Evolutionary conservation across 208 protist genomes (phyloP).

Genomic region (Herpetomonas samuelpessoai): DNA sequence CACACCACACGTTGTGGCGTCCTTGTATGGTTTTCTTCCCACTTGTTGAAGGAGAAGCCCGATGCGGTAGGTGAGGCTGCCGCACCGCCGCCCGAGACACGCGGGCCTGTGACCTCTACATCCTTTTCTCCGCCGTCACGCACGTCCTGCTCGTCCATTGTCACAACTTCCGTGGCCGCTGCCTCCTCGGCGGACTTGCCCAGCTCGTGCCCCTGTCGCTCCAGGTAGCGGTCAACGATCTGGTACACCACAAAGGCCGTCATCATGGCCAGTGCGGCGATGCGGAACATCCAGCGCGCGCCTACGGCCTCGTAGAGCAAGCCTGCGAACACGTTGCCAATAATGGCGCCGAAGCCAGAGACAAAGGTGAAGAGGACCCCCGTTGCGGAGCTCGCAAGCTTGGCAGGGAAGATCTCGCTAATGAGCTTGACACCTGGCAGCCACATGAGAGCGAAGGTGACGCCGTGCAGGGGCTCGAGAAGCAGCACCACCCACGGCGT

Average conservation of each 20-base stretch:
- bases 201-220: conserved; percentile 17
- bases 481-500: conserved; percentile 65
- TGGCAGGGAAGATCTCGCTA: conserved; percentile 32
- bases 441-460: conserved; percentile 75
- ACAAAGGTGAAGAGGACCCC: conserved; percentile 49
- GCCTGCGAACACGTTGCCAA: conserved; percentile 56
- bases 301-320: conserved; percentile 46
- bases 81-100: background rate
- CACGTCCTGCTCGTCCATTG: background rate
- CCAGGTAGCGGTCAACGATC: conserved; percentile 27
- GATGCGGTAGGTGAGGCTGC: background rate
- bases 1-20: background rate
- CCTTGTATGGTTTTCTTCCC: background rate
- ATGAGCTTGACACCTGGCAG: conserved; percentile 41
- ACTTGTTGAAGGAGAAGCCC: background rate
- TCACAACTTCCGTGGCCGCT: background rate
- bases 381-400: conserved; percentile 47
- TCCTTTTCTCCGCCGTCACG: background rate
- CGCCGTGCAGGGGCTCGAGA: conserved; percentile 68
- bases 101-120: background rate
- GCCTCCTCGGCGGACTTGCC: conserved; percentile 12
- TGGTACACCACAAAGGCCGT: conserved; percentile 27
- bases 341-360: conserved; percentile 47
- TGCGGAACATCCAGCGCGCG: conserved; percentile 45
- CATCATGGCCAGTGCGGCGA: conserved; percentile 27